Base-by-base conservation (phyloP, 2,329 filamentous ascomycete species). In the Aspergillus sp. region DNA sequence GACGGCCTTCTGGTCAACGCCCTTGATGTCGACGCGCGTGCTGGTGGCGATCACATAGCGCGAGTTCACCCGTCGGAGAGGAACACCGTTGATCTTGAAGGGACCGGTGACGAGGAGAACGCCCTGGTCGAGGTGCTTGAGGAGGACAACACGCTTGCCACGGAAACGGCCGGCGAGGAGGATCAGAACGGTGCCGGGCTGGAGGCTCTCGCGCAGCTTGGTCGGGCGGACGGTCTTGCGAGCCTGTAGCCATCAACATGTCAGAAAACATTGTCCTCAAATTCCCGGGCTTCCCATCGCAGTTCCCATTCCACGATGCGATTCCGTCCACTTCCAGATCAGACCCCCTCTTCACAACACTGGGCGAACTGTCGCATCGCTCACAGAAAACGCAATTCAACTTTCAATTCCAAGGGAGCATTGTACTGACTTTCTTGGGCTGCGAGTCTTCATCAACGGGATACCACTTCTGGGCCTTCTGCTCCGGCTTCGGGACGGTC, bases 71-170 rank as follows among this genome's bases (percentile, higher is more conserved):
- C 84, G 80, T 72, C 91, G 82, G 62, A 98, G 82, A 55, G 91
- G 91, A 51, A 98, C 91, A 69, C 91, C 91, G 75, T 98, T 98
- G 74, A 98, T 82, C 82, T 96, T 98, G 84, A 96, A 98, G 66
- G 91, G 91, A 60, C 91, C 91, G 64, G 91, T 98, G 60, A 98
- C 86, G 67, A 98, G 86, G 68, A 98, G 86, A 52, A 95, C 86
- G 73, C 91, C 91, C 75, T 95, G 86, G 64, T 85, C 76, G 63
- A 98, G 88, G 70, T 82, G 78, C 81, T 96, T 96, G 68, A 98
- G 83, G 72, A 96, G 86, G 62, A 98, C 77, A 61, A 98, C 91
- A 67, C 91, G 91, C 86, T 98, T 98, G 78, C 91, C 91, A 61
- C 91, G 89, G 86, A 96, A 98, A 64, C 91, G 91, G 62, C 91